These are phyloP conservation scores for Tricholoma terreum DNA, from an alignment of 768 basidiomycete species.

Conservation along the genomic window DNA sequence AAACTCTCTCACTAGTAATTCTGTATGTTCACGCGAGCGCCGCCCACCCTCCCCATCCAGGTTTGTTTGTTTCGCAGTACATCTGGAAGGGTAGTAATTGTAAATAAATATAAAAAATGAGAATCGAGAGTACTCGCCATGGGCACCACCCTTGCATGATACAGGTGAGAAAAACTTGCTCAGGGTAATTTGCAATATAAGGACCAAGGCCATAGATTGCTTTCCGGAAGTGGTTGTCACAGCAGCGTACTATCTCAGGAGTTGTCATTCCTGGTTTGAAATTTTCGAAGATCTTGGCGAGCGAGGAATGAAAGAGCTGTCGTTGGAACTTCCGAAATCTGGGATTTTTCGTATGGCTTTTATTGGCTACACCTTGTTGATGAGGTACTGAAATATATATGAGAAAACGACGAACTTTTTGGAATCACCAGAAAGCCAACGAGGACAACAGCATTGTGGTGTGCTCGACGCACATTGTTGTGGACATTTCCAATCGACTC, in stretches of 20 bases:
- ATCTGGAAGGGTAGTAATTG: slow-evolving; percentile 3
- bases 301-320: slow-evolving; percentile 19
- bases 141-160: slow-evolving; percentile 27
- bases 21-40: slow-evolving; percentile 9
- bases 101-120: not conserved
- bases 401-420: slow-evolving; percentile 18
- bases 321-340: slow-evolving; percentile 16
- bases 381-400: not conserved
- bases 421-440: slow-evolving; percentile 20
- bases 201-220: slow-evolving; percentile 26
- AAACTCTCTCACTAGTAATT: slow-evolving; percentile 11
- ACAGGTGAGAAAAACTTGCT: slow-evolving; percentile 20
- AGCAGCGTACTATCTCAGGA: slow-evolving; percentile 20
- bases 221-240: slow-evolving; percentile 22
- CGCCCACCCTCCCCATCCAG: not conserved
- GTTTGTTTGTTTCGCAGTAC: slow-evolving; percentile 2
- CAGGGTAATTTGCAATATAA: slow-evolving; percentile 27
- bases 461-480: slow-evolving; percentile 11
- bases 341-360: not conserved
- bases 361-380: slow-evolving; percentile 1
- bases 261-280: slow-evolving; percentile 20
- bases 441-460: slow-evolving; percentile 12
- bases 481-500: slow-evolving; percentile 6
- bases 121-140: slow-evolving; percentile 15
- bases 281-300: slow-evolving; percentile 13